Evolutionary conservation across 805 yeast species (phyloP).

Genomic region (Wickerhamomyces queroliae): DNA sequence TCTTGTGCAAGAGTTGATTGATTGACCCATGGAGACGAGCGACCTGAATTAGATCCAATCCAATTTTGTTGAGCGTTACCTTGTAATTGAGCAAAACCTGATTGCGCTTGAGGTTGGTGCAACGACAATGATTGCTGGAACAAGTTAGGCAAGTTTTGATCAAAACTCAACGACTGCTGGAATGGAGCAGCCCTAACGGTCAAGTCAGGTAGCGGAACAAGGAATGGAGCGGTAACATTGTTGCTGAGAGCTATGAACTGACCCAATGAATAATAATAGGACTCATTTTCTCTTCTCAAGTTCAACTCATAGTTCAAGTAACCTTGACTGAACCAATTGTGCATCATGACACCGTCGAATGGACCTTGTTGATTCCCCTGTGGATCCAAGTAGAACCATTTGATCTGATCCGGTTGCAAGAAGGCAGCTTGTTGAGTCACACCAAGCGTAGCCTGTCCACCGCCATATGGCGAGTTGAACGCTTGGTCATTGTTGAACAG

Average conservation of each 20-base stretch:
- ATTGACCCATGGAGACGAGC: conserved; percentile 17
- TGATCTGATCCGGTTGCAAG: conserved; percentile 36
- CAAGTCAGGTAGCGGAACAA: conserved; percentile 39
- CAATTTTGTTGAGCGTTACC: conserved; percentile 12
- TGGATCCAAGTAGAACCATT: conserved; percentile 74
- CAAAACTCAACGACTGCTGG: conserved; percentile 1
- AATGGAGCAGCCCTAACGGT: conserved; percentile 4
- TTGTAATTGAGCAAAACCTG: conserved; percentile 7
- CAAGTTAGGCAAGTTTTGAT: conserved; percentile 1
- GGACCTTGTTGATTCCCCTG: conserved; percentile 76
- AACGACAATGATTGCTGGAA: not conserved
- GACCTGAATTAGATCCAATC: conserved; percentile 10
- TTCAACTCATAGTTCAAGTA: conserved; percentile 50
- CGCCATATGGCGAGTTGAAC: not conserved
- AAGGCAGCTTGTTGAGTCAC: conserved; percentile 9
- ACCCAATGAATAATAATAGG: conserved; percentile 41
- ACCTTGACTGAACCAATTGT: conserved; percentile 62
- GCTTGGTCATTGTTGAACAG: not conserved
- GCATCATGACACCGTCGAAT: conserved; percentile 69
- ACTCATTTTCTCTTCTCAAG: conserved; percentile 55
- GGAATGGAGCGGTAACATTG: conserved; percentile 55
- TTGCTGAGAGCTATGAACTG: conserved; percentile 45
- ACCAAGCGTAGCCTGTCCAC: conserved; percentile 2
- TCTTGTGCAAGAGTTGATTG: conserved; percentile 4
- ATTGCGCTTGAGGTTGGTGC: conserved; percentile 5